phyloP scores from a whole-genome alignment of 768 basidiomycete genomes.

The Tephrocybe sp. region DNA sequence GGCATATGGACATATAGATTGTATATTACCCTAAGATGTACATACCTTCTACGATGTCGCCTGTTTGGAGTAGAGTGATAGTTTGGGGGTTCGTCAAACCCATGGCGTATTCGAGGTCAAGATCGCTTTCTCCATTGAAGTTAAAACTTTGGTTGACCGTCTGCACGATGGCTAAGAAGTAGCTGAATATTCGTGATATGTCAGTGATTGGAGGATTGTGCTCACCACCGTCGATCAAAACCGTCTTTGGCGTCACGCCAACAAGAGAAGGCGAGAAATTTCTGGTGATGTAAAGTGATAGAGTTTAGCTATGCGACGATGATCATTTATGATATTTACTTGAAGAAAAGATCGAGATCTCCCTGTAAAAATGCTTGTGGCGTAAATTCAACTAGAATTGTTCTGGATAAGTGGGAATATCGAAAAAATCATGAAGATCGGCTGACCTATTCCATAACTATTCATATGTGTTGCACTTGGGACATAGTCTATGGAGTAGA shows the following conservation, averaged over 20 bases:
- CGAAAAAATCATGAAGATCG: not conserved
- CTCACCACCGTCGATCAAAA: conserved; percentile 35
- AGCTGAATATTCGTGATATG: not conserved
- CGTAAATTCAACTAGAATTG: conserved; percentile 11
- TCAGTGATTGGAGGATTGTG: too few relatives aligned
- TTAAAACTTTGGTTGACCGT: conserved; percentile 38
- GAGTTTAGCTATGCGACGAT: not conserved
- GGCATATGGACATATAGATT: not conserved
- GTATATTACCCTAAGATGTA: not conserved
- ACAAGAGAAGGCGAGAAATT: conserved; percentile 39
- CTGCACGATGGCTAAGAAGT: conserved; percentile 41
- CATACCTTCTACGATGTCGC: conserved; percentile 40
- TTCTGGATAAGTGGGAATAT: not conserved
- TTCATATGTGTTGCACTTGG: conserved; percentile 27
- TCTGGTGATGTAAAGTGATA: conserved; percentile 14
- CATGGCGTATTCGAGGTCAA: conserved; percentile 62
- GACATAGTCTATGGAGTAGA: conserved; percentile 25
- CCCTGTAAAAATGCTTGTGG: conserved; percentile 11
- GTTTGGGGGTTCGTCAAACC: conserved; percentile 37
- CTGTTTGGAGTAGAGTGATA: conserved; percentile 44
- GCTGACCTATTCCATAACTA: conserved; percentile 26
- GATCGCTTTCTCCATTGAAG: conserved; percentile 54
- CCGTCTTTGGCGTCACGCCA: conserved; percentile 33
- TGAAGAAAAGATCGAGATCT: conserved; percentile 39
- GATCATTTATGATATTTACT: conserved; percentile 7